Conservation (phyloP, 225 moss, liverwort and hornwort species). For the Bryum argenteum region DNA sequence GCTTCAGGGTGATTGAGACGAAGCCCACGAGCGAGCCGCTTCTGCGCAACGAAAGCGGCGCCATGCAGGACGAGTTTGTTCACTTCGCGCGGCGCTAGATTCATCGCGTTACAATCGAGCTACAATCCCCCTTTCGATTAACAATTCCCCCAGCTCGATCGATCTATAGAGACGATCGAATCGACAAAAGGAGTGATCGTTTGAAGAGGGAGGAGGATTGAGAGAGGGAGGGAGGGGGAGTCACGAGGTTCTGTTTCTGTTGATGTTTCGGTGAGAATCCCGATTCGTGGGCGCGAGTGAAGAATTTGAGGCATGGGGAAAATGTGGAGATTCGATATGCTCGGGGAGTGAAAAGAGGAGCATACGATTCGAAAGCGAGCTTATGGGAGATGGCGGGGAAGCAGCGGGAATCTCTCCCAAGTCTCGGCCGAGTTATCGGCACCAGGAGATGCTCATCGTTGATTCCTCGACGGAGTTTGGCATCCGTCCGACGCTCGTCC, state of each 20-base stretch:
- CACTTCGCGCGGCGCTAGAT: constrained; percentile 78
- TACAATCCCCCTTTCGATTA: background rate
- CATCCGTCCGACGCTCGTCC: background rate
- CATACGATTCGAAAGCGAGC: background rate
- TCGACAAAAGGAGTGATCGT: too few species aligned
- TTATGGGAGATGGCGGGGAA: background rate
- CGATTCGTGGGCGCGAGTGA: too few species aligned
- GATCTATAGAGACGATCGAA: background rate
- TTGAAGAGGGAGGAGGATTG: too few species aligned
- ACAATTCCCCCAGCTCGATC: background rate
- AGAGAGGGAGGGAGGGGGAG: too few species aligned
- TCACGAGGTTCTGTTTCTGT: background rate
- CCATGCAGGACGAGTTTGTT: constrained; percentile 75
- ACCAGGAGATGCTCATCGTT: background rate
- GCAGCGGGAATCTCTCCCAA: background rate
- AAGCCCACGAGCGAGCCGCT: constrained; percentile 80
- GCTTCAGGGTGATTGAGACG: constrained; percentile 89
- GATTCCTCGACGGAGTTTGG: background rate
- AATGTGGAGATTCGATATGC: background rate
- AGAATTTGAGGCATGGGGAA: background rate
- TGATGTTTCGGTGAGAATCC: too few species aligned
- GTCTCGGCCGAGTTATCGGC: background rate
- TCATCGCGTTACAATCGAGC: constrained; percentile 50
- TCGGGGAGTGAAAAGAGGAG: too few species aligned
- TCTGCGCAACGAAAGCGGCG: constrained; percentile 80